Evolutionary conservation across 768 basidiomycete genomes (phyloP), one percentile per base, ranked within the genome.

Genomic region (Auriscalpium vulgare): DNA sequence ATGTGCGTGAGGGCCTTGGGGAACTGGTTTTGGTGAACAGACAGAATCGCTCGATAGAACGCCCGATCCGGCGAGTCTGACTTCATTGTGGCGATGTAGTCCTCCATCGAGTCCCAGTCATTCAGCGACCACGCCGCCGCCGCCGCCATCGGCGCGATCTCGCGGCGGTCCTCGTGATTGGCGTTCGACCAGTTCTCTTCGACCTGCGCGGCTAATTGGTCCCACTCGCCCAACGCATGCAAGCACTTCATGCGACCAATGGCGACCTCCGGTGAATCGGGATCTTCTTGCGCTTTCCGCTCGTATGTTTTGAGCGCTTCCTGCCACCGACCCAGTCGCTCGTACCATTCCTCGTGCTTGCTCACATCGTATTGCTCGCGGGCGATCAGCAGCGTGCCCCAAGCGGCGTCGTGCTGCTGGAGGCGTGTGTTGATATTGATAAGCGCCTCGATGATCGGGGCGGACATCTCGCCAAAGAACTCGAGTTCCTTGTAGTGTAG

Each of bases 61-160:
- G 90, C 88, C 29, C 93, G 81, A 69, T 99, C 97, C 0, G 94
- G 83, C 3, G 95, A 94, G 67, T 97, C 95, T 23, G 77, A 71
- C 67, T 90, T 91, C 91, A 99, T 95, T 3, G 88, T 89, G 5
- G 81, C 78, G 54, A 99, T 95, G 68, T 97, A 98, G 63, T 93
- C 86, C 47, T 98, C 97, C 97, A 99, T 99, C 3, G 86, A 80
- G 63, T 97, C 94, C 97, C 97, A 99, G 63, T 97, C 95, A 60
- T 88, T 86, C 55, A 97, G 72, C 2, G 92, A 92, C 95, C 97
- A 99, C 2, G 94, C 91, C 1, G 97, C 95, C 0, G 95, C 95
- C 1, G 97, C 91, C 0, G 95, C 97, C 77, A 99, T 87, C 0
- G 97, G 95, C 0, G 97, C 94, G 60, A 98, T 97, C 70, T 90